Percentiles rank a stretch among this genome's conserved stretches.
These are phyloP conservation scores for Colletotrichum lini DNA, from an alignment of 2,329 filamentous ascomycete species.

Conservation along the genomic window DNA sequence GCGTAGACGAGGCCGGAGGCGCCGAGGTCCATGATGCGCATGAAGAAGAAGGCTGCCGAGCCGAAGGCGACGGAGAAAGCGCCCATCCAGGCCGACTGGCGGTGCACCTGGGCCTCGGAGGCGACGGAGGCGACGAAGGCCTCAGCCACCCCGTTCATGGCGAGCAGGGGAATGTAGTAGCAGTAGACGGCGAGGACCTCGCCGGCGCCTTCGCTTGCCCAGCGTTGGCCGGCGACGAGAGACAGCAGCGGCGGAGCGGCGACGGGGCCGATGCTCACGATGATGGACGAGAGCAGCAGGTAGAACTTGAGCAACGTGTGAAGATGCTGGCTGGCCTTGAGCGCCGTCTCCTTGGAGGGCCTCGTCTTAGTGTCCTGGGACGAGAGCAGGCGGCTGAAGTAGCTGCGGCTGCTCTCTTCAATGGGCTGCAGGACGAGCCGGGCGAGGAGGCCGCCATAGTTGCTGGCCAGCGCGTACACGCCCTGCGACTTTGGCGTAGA, in stretches of 20 bases:
- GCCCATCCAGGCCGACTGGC: slow-evolving; percentile 88
- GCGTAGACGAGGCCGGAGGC: slow-evolving; percentile 87
- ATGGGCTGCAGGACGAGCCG: slow-evolving; percentile 94
- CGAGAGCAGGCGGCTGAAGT: slow-evolving; percentile 86
- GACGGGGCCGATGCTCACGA: slow-evolving; percentile 80
- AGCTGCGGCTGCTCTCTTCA: slow-evolving; percentile 91
- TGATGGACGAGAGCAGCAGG: slow-evolving; percentile 77
- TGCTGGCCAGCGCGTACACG: slow-evolving; percentile 92
- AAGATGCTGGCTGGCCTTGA: slow-evolving; percentile 67
- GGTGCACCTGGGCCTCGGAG: slow-evolving; percentile 79
- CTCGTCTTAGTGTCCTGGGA: slow-evolving; percentile 45
- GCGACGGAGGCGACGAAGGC: slow-evolving; percentile 94
- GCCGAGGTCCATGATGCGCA: slow-evolving; percentile 78
- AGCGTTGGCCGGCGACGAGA: slow-evolving; percentile 82
- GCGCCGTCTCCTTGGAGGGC: slow-evolving; percentile 48
- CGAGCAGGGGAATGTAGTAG: slow-evolving; percentile 93
- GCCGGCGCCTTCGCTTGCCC: slow-evolving; percentile 81
- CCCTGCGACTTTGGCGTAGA: slow-evolving; percentile 87
- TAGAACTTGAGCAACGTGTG: slow-evolving; percentile 80
- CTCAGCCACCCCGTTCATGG: slow-evolving; percentile 91
- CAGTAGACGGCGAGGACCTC: slow-evolving; percentile 84
- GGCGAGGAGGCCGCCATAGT: slow-evolving; percentile 92
- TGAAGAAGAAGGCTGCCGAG: slow-evolving; percentile 79
- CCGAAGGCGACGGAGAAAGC: slow-evolving; percentile 85
- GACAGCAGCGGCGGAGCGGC: slow-evolving; percentile 81